Base-by-base conservation (phyloP, 257 asterid genomes). In the Striga asiatica region DNA sequence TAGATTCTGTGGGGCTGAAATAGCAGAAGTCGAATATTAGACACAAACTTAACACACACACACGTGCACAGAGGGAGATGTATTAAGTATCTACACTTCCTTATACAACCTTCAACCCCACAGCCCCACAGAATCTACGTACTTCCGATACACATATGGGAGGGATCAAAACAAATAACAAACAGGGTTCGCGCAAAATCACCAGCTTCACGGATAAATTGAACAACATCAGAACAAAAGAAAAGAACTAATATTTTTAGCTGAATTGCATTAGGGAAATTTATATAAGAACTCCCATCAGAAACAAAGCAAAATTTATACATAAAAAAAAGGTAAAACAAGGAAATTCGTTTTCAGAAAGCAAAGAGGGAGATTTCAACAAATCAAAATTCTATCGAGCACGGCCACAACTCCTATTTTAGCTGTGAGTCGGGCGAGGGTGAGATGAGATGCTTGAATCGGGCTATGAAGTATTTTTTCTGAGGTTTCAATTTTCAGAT, bases 161-260 rank as follows among this genome's bases (percentile, higher is more conserved):
- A n/a, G n/a, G n/a, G 50, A 63, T 70, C 10, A 35, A 66, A 14
- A 60, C 61, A 59, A 56, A 49, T 42, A 69, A 23, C 47, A 66
- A 62, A 66, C 61, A 67, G 66, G 74, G 76, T 32, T 54, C 29
- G 46, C 23, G 45, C 43, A 60, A 64, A 78, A 71, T 37, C 54
- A 38, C 71, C 64, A 54, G 77, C 57, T 70, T 58, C 58, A 64
- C 62, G 60, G 60, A 73, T 71, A 71, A 63, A 45, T 62, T 42
- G 52, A 41, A 10, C 20, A 6, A 43, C 50, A 11, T 16, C 2
- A 20, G 3, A 37, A 42, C 17, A 42, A 16, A 18, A 42, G 50
- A 27, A 7, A 7, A 27, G 32, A 27, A 7, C 5, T 3, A 27
- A 7, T 2, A 7, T 3, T 19, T 19, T 19, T 42, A 42, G 54